Conservation (phyloP, 2,329 filamentous ascomycete species). For the Ophiostoma australiae region DNA sequence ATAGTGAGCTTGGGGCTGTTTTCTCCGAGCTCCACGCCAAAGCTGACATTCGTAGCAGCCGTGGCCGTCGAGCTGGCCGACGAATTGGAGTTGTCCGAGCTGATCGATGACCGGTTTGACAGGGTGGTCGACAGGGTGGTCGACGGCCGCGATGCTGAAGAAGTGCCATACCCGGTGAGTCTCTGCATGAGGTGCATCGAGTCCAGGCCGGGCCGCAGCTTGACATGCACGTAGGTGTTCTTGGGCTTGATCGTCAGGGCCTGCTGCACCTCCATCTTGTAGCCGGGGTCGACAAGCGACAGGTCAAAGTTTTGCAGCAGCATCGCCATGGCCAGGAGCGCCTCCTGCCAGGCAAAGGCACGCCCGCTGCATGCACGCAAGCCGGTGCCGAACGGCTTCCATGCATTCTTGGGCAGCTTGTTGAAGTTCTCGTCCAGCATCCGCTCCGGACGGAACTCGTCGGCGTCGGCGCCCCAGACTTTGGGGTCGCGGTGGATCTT, state of each 20-base stretch:
- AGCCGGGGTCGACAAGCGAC: slow-evolving; percentile 54
- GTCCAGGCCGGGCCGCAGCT: slow-evolving; percentile 44
- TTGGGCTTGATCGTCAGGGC: slow-evolving; percentile 58
- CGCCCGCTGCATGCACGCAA: slow-evolving; percentile 50
- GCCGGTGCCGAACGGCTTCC: slow-evolving; percentile 53
- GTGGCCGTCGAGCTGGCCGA: neutral
- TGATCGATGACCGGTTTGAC: neutral
- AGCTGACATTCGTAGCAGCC: neutral
- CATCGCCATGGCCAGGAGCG: slow-evolving; percentile 45
- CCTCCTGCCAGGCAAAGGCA: slow-evolving; percentile 52
- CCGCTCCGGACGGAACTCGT: slow-evolving; percentile 55
- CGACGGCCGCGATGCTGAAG: neutral
- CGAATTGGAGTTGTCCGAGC: neutral
- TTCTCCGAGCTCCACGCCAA: neutral
- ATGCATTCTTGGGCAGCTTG: slow-evolving; percentile 32
- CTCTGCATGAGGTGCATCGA: slow-evolving; percentile 31
- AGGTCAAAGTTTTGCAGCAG: slow-evolving; percentile 67
- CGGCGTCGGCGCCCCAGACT: slow-evolving; percentile 53
- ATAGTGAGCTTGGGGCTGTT: slow-evolving; percentile 47
- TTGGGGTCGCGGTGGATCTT: slow-evolving; percentile 51
- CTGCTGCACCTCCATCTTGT: slow-evolving; percentile 49
- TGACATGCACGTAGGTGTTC: slow-evolving; percentile 55
- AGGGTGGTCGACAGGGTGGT: neutral
- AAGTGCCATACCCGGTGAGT: slow-evolving; percentile 11
- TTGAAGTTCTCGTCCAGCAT: slow-evolving; percentile 53